phyloP scores from a whole-genome alignment of 257 asterid species.

The Fraxinus quadrangulata region DNA sequence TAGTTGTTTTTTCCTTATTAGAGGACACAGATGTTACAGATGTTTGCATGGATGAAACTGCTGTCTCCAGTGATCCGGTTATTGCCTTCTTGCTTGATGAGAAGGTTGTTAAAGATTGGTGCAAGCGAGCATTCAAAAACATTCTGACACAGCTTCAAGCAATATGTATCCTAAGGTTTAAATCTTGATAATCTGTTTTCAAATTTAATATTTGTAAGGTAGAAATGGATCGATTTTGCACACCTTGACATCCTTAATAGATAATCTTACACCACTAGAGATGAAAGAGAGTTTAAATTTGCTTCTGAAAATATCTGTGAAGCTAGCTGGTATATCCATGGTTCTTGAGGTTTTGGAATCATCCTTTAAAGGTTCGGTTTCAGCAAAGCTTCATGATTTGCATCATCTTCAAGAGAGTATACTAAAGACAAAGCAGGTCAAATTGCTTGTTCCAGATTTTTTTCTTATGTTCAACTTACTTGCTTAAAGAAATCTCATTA shows the following conservation, averaged over 20 bases:
- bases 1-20: constrained; percentile 51
- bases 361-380: constrained; percentile 70
- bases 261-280: constrained; percentile 47
- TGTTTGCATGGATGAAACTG: constrained; percentile 98
- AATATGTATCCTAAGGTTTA: constrained; percentile 73
- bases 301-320: constrained; percentile 70
- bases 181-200: constrained; percentile 1
- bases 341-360: constrained; percentile 87
- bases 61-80: constrained; percentile 94
- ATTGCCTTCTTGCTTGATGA: constrained; percentile 90
- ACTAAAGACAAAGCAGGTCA: constrained; percentile 88
- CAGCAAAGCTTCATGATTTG: constrained; percentile 74
- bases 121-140: constrained; percentile 68
- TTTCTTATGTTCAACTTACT: neutral
- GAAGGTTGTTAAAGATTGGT: constrained; percentile 97
- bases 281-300: constrained; percentile 47
- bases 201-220: neutral
- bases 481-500: constrained; percentile 2
- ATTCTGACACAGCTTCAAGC: constrained; percentile 54
- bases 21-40: constrained; percentile 72
- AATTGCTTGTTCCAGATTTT: constrained; percentile 22
- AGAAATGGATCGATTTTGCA: constrained; percentile 21
- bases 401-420: constrained; percentile 75
- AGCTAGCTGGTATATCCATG: constrained; percentile 65
- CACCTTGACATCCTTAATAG: constrained; percentile 66